Evolutionary conservation across 208 protist species (phyloP).

Genomic region (Leishmania braziliensis): DNA sequence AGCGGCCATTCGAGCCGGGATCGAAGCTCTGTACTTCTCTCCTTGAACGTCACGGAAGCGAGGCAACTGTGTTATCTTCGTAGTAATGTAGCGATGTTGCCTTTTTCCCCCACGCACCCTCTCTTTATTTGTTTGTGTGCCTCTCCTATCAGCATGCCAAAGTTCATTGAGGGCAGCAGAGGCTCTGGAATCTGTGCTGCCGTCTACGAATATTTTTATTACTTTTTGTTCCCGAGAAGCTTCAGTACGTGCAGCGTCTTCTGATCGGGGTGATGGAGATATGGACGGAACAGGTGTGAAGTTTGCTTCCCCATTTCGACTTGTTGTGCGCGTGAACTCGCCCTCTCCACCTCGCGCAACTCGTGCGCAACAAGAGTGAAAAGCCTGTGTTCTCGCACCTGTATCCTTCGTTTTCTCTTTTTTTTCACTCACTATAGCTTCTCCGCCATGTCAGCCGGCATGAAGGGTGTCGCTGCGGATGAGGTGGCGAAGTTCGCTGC

Average conservation of each 20-base stretch:
- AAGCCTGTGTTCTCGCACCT: too few species aligned
- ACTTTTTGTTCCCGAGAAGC: background rate
- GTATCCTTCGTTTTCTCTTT: background rate
- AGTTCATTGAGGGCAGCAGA: background rate
- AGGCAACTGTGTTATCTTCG: background rate
- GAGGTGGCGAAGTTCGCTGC: slow-evolving; percentile 83
- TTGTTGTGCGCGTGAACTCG: background rate
- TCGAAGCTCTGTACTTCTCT: background rate
- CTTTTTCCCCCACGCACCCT: background rate
- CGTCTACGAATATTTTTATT: too few species aligned
- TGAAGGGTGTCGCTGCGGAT: slow-evolving; percentile 51
- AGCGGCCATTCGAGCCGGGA: background rate
- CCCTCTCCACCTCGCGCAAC: background rate
- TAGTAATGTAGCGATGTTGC: background rate
- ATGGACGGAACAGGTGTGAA: background rate
- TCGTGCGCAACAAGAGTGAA: background rate
- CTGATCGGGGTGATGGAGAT: background rate
- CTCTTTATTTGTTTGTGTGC: background rate
- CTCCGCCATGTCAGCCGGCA: slow-evolving; percentile 8
- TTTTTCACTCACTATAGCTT: background rate
- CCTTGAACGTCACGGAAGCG: background rate
- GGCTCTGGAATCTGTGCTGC: background rate
- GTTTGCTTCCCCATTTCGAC: background rate
- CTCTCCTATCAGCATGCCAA: background rate
- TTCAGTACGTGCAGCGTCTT: background rate